Percentiles rank a stretch among this genome's conserved stretches.
These are phyloP conservation scores for Alternaria postmessia DNA, from an alignment of 2,329 filamentous ascomycete species.

Conservation along the genomic window DNA sequence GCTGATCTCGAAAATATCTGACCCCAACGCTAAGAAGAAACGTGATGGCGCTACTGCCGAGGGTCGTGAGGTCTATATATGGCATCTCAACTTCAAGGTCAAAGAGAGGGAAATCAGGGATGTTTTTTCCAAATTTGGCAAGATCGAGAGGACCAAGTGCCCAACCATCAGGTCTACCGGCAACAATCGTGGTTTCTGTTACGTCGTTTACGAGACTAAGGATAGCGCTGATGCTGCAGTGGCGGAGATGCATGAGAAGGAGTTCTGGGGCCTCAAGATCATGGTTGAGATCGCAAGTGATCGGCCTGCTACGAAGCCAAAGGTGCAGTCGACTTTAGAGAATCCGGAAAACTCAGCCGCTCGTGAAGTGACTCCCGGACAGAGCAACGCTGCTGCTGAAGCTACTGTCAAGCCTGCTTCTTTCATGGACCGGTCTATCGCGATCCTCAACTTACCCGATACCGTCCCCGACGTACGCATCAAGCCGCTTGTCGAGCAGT, in stretches of 20 bases:
- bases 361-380: slow-evolving; percentile 49
- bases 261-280: slow-evolving; percentile 72
- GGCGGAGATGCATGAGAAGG: slow-evolving; percentile 71
- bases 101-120: slow-evolving; percentile 75
- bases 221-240: slow-evolving; percentile 72
- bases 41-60: slow-evolving; percentile 85
- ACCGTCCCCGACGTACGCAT: slow-evolving; percentile 91
- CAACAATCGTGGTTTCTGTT: slow-evolving; percentile 78
- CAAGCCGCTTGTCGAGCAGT: slow-evolving; percentile 72
- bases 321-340: slow-evolving; percentile 55
- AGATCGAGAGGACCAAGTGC: slow-evolving; percentile 75
- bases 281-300: slow-evolving; percentile 62
- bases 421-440: slow-evolving; percentile 71
- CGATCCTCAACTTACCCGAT: slow-evolving; percentile 85
- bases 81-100: slow-evolving; percentile 83
- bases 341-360: slow-evolving; percentile 52
- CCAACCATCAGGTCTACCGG: slow-evolving; percentile 70
- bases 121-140: slow-evolving; percentile 78
- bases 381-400: slow-evolving; percentile 37
- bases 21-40: slow-evolving; percentile 78
- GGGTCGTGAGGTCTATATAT: slow-evolving; percentile 83
- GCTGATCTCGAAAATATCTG: slow-evolving; percentile 81
- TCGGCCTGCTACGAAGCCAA: slow-evolving; percentile 56
- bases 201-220: slow-evolving; percentile 75
- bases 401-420: slow-evolving; percentile 27